Conservation (phyloP, 306 rosid genomes). For the Mimosa bimucronata region DNA sequence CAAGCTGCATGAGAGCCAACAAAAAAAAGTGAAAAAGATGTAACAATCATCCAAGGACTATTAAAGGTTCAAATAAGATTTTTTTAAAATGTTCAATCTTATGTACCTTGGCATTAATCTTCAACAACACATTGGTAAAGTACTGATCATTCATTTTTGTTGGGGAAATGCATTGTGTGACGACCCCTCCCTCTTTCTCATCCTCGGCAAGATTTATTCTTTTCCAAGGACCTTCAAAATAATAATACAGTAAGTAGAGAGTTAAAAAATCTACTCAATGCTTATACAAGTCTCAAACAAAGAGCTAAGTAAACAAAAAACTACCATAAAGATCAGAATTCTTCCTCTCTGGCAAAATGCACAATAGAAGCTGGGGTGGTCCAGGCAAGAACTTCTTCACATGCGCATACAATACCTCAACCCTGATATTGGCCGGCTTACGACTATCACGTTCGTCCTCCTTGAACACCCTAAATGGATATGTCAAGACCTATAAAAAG, state of each 20-base stretch:
- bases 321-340: conserved; percentile 56
- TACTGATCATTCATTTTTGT: conserved; percentile 48
- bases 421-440: conserved; percentile 38
- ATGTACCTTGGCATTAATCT: conserved; percentile 59
- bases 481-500: conserved; percentile 19
- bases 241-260: not conserved
- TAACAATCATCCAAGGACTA: not conserved
- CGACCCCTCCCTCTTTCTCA: conserved; percentile 31
- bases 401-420: conserved; percentile 30
- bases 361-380: conserved; percentile 38
- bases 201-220: conserved; percentile 36
- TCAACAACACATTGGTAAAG: conserved; percentile 52
- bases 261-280: not conserved
- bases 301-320: not conserved
- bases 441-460: conserved; percentile 16
- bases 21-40: conserved; percentile 8
- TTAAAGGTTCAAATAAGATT: not conserved
- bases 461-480: conserved; percentile 27
- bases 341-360: conserved; percentile 56
- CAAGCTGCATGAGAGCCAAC: conserved; percentile 38
- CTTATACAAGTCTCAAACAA: not conserved
- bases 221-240: conserved; percentile 57
- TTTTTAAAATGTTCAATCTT: not conserved
- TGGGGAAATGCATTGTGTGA: conserved; percentile 57
- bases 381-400: conserved; percentile 7